Evolutionary conservation across 1,284 basidiomycete species (phyloP).

Genomic region (Exsudoporus floridanus): DNA sequence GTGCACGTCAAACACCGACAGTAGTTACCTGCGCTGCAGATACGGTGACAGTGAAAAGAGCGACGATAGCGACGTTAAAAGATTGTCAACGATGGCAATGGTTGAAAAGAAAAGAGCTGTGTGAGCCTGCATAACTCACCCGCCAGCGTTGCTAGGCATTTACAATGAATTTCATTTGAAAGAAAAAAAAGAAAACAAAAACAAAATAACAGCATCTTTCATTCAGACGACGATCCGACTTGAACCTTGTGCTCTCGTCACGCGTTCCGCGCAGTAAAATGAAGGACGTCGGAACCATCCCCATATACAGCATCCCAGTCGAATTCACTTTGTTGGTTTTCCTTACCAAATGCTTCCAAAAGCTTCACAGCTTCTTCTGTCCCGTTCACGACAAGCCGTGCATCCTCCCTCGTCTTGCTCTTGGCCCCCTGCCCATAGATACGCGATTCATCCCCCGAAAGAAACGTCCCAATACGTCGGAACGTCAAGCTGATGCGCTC

Average conservation of each 20-base stretch:
- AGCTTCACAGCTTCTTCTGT: slow-evolving; percentile 50
- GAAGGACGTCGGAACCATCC: slow-evolving; percentile 63
- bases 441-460: slow-evolving; percentile 45
- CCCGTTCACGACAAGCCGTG: slow-evolving; percentile 50
- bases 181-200: slow-evolving; percentile 9
- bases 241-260: slow-evolving; percentile 19
- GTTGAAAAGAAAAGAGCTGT: not conserved
- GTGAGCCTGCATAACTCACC: slow-evolving; percentile 4
- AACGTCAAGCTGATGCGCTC: slow-evolving; percentile 77
- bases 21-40: slow-evolving; percentile 17
- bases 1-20: not conserved
- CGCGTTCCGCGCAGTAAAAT: slow-evolving; percentile 43
- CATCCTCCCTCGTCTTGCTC: slow-evolving; percentile 54
- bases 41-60: not conserved
- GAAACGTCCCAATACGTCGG: slow-evolving; percentile 70
- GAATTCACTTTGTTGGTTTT: slow-evolving; percentile 67
- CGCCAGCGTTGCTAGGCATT: slow-evolving; percentile 30
- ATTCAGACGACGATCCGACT: slow-evolving; percentile 17
- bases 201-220: slow-evolving; percentile 24
- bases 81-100: not conserved
- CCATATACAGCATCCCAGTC: slow-evolving; percentile 67
- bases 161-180: slow-evolving; percentile 9
- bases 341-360: slow-evolving; percentile 63
- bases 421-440: slow-evolving; percentile 72
- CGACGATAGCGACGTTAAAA: not conserved